These are phyloP conservation scores for Eucalyptus sideroxylon DNA, from an alignment of 345 rosid genomes.

Conservation along the genomic window DNA sequence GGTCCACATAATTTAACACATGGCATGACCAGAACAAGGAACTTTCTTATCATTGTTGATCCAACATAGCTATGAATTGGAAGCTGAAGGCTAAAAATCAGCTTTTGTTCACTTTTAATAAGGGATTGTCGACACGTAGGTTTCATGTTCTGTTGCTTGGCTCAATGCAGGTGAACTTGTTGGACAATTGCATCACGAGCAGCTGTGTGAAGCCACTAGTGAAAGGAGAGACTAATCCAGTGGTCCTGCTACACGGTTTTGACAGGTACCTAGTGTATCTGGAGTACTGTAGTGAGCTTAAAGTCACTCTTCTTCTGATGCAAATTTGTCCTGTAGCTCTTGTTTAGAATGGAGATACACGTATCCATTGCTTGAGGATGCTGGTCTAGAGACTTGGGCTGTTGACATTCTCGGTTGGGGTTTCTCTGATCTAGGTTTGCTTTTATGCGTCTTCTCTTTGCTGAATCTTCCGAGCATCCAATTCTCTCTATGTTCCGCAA, in stretches of 20 bases:
- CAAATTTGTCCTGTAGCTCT: conserved; percentile 30
- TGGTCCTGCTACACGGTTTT: conserved; percentile 90
- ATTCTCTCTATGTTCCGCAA: background rate
- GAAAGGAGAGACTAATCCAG: conserved; percentile 34
- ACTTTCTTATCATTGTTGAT: background rate
- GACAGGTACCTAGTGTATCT: conserved; percentile 42
- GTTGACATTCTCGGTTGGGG: conserved; percentile 97
- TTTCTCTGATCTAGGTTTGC: conserved; percentile 77
- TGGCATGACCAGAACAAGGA: background rate
- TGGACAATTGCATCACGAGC: conserved; percentile 45
- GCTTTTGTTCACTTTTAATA: background rate
- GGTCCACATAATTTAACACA: accelerated
- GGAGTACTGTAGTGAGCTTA: background rate
- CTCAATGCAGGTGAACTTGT: conserved; percentile 42
- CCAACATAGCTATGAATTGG: background rate
- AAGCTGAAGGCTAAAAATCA: background rate
- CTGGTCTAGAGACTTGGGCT: conserved; percentile 87
- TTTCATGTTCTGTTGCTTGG: background rate
- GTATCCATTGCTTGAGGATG: conserved; percentile 79
- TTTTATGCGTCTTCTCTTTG: background rate
- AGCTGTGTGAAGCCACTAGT: conserved; percentile 68
- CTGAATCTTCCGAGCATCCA: background rate
- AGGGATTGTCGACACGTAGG: background rate
- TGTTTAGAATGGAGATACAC: conserved; percentile 97
- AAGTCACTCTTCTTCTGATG: background rate